Evolutionary conservation across 148 eudicot genomes (phyloP), one percentile per base, ranked within the genome.

Genomic region (Nyssa sinensis): DNA sequence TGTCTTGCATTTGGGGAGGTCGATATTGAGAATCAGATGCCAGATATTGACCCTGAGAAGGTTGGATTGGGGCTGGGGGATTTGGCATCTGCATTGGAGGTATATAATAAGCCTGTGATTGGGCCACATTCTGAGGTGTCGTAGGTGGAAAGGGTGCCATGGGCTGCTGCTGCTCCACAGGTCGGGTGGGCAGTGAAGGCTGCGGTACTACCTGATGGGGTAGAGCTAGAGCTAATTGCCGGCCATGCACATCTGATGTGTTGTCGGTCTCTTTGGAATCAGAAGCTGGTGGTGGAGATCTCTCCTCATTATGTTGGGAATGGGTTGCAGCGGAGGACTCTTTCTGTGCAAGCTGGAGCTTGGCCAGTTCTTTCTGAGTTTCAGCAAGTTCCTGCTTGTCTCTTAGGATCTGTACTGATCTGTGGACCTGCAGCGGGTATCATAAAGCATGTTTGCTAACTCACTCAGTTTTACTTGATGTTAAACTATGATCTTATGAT

Each of bases 311-410:
- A 53, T 77, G 83, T 25, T 78, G 87, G 16, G 77, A 71, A 71
- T 78, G 90, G 61, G 41, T 14, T 16, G 67, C 37, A 32, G 87
- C 62, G 24, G 88, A 75, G 4, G 92, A 81, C 25, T 86, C 97
- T 67, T 86, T 89, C 66, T 92, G 97, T 10, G 87, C 88, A 79
- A 92, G 87, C 76, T 92, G 97, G 60, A 92, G 94, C 69, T 88
- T 90, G n/a, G 94, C 92, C 13, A 92, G 88, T 81, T 92, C 97
- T 76, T 92, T 92, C 67, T 92, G 97, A 41, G 97, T 84, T 68
- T 92, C 97, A 23, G 94, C 94, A 72, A 92, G 84, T 78, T 92
- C 97, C 82, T 92, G 97, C 72, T 92, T 92, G 79, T 92, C 97
- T 83, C 94, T 85, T 14, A 92, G 86, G 70, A 92, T 86, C 84